These are phyloP conservation scores for Castanea crenata DNA, from an alignment of 306 rosid genomes.

Conservation along the genomic window DNA sequence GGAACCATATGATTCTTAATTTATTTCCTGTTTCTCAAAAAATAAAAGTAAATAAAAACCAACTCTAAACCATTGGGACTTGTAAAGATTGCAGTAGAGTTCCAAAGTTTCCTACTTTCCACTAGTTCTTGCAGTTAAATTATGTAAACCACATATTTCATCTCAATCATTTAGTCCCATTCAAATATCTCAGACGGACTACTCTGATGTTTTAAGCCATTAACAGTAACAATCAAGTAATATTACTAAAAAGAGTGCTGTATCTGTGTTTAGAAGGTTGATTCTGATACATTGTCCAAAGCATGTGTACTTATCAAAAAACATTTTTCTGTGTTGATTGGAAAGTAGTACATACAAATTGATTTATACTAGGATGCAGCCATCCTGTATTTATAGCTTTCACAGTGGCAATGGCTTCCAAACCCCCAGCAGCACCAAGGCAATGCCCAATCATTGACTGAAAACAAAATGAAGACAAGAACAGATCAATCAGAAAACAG, in stretches of 20 bases:
- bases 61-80: neutral
- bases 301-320: neutral
- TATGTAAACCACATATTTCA: neutral
- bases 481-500: conserved; percentile 21
- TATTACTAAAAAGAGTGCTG: neutral
- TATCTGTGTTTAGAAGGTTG: neutral
- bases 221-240: neutral
- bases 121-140: neutral
- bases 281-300: conserved; percentile 4
- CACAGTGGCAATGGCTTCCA: conserved; percentile 98
- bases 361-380: conserved; percentile 96
- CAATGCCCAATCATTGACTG: conserved; percentile 99
- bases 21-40: neutral
- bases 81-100: neutral
- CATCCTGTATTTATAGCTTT: conserved; percentile 96
- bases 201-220: neutral
- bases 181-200: neutral
- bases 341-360: conserved; percentile 67
- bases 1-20: neutral
- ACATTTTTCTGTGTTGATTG: neutral
- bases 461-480: conserved; percentile 27
- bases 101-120: neutral
- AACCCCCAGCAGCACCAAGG: conserved; percentile 98
- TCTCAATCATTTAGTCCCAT: neutral
- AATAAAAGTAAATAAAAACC: neutral